Conservation (phyloP, 805 yeast species). For the Candida broadrunensis region DNA sequence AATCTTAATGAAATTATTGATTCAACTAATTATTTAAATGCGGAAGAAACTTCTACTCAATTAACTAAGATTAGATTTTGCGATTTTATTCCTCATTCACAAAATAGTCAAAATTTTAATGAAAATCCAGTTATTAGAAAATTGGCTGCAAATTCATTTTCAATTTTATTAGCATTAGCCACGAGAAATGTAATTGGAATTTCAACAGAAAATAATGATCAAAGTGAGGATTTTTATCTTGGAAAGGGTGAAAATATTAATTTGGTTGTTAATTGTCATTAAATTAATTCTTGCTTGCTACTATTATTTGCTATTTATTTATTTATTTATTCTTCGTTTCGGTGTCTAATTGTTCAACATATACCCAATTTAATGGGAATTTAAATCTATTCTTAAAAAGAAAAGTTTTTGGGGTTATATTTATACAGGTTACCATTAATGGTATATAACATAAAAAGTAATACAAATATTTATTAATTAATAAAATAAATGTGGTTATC, state of each 20-base stretch:
- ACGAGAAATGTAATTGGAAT: slow-evolving; percentile 11
- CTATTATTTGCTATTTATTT: not conserved
- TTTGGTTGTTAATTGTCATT: not conserved
- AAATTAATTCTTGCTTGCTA: not conserved
- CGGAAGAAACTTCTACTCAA: not conserved
- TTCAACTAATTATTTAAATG: not conserved
- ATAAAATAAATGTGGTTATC: not conserved
- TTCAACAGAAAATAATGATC: not conserved
- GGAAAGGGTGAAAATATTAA: not conserved
- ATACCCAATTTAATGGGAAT: too few relatives aligned
- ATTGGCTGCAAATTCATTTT: slow-evolving; percentile 26
- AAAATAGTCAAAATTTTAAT: slow-evolving; percentile 6
- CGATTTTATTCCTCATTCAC: slow-evolving; percentile 13
- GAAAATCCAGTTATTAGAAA: slow-evolving; percentile 14
- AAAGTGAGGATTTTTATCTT: not conserved
- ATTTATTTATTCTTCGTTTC: too few relatives aligned
- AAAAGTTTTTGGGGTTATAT: too few relatives aligned
- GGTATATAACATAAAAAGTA: too few relatives aligned
- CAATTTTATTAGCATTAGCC: slow-evolving; percentile 23
- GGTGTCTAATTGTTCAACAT: too few relatives aligned
- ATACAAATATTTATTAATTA: not conserved
- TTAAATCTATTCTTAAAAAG: too few relatives aligned
- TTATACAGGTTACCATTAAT: too few relatives aligned
- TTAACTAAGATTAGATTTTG: slow-evolving; percentile 11
- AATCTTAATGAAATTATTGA: not conserved